These are phyloP conservation scores for Psidium guajava DNA, from an alignment of 345 rosid species.

Conservation along the genomic window DNA sequence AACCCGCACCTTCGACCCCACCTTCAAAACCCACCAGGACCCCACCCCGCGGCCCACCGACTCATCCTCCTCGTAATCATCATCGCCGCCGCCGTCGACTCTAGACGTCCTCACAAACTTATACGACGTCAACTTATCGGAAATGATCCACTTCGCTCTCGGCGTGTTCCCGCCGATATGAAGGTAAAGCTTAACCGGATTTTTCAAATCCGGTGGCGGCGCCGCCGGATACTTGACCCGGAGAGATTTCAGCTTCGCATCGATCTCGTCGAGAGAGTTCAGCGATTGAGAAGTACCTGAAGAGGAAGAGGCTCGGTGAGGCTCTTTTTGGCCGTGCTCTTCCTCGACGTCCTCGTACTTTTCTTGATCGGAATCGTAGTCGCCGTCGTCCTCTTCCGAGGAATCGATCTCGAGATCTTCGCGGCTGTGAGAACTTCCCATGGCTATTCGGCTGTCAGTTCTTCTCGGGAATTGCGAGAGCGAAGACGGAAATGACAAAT, in stretches of 20 bases:
- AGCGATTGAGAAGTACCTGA: constrained; percentile 12
- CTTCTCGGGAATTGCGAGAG: neutral
- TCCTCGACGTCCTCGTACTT: constrained; percentile 24
- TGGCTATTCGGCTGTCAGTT: neutral
- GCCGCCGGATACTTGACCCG: constrained; percentile 35
- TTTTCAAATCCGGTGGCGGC: constrained; percentile 16
- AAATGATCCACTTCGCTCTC: constrained; percentile 63
- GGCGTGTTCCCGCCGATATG: constrained; percentile 83
- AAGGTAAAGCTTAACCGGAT: constrained; percentile 72
- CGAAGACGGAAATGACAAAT: neutral
- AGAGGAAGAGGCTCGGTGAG: constrained; percentile 15
- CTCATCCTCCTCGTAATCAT: constrained; percentile 21
- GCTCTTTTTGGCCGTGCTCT: constrained; percentile 1
- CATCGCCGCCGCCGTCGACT: constrained; percentile 18
- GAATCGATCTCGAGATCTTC: constrained; percentile 39
- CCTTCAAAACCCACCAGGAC: constrained; percentile 54
- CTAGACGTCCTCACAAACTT: constrained; percentile 27
- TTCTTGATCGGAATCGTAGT: constrained; percentile 13
- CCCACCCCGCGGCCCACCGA: constrained; percentile 15
- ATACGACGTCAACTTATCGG: constrained; percentile 53
- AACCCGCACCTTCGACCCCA: constrained; percentile 56
- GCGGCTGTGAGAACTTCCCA: constrained; percentile 71
- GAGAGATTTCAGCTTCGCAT: constrained; percentile 49
- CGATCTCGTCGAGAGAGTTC: constrained; percentile 33
- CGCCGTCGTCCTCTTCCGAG: constrained; percentile 39